Base-by-base conservation (phyloP, 768 basidiomycete genomes). In the Tricholoma terreum region DNA sequence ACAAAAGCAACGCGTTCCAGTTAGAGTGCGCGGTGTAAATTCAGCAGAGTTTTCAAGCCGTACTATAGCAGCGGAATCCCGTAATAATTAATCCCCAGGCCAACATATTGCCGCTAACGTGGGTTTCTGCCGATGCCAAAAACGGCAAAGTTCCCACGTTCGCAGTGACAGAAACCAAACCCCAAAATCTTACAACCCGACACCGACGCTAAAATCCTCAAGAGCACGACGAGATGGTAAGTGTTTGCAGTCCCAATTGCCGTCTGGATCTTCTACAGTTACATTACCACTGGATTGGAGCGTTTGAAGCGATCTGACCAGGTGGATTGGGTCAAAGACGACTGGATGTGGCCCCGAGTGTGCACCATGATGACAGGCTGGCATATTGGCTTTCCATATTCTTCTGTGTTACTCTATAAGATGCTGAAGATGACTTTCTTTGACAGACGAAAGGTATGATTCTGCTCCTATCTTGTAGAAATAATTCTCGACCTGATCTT, bases 371-470 rank as follows among this genome's bases (percentile, higher is more conserved):
- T 8, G 36, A 10, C 35, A 35, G 34, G 59, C 50, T 38, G 34
- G 59, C 50, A 48, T 49, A 31, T 54, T 43, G 45, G 52, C 49
- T 40, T 54, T 38, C 15, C 10, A 30, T 21, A 12, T 11, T 40
- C 46, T 40, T 42, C 22, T n/a, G 19, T 19, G 1, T 49, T 19
- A 10, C 21, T 6, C 46, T 31, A 19, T 17, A 31, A 12, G 11
- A 54, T 63, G 54, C 66, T 70, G 56, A 72, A 59, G 35, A 54
- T 58, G 52, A 27, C 48, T 63, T 65, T 59, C 50, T 30, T 68
- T 65, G 56, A 60, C 76, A 90, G 91, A 92, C 90, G 76, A 92
- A 93, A 90, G 90, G 90, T 92, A 77, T 49, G 27, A 17, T 31
- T 10, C 14, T 31, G 27, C n/a, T 17, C n/a, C 3, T 30, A 48